A percentile compares a stretch with the other conserved stretches of the same genome.
Conservation (phyloP, 768 basidiomycete species). For the Boletus rubropictus region DNA sequence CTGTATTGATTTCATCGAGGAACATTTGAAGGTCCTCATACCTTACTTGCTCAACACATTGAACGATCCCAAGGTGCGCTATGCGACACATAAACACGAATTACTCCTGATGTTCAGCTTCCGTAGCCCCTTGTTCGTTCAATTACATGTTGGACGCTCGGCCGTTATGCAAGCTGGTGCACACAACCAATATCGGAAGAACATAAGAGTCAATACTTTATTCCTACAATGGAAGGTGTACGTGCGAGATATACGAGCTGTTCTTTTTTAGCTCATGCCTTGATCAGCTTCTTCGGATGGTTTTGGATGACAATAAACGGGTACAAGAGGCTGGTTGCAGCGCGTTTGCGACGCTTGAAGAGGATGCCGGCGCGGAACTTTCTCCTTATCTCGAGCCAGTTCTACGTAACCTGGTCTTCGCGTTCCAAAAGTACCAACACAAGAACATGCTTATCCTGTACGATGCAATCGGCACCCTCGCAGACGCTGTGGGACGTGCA, state of each 20-base stretch:
- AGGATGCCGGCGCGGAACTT: conserved; percentile 88
- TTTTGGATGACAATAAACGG: conserved; percentile 95
- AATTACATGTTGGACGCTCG: conserved; percentile 99
- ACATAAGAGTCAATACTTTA: conserved; percentile 85
- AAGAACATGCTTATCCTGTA: conserved; percentile 99
- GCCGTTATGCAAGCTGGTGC: conserved; percentile 97
- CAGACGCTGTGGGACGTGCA: conserved; percentile 90
- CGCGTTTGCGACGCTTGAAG: conserved; percentile 96
- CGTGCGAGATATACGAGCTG: conserved; percentile 29
- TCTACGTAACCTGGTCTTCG: conserved; percentile 88
- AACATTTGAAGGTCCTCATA: conserved; percentile 88
- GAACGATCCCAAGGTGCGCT: conserved; percentile 80
- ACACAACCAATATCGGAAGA: conserved; percentile 80
- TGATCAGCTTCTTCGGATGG: conserved; percentile 89
- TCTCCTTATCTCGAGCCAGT: conserved; percentile 94
- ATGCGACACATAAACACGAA: not conserved
- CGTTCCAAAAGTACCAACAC: conserved; percentile 97
- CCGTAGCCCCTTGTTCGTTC: conserved; percentile 89
- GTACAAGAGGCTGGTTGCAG: conserved; percentile 99
- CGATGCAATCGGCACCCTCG: conserved; percentile 97
- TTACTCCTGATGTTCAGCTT: conserved; percentile 2
- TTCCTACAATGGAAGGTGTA: conserved; percentile 98
- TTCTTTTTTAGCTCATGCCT: not conserved
- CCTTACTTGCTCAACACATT: conserved; percentile 90
- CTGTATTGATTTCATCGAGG: conserved; percentile 93